phyloP scores from a whole-genome alignment of 2,329 filamentous ascomycete species.

The Fusarium torulosum region DNA sequence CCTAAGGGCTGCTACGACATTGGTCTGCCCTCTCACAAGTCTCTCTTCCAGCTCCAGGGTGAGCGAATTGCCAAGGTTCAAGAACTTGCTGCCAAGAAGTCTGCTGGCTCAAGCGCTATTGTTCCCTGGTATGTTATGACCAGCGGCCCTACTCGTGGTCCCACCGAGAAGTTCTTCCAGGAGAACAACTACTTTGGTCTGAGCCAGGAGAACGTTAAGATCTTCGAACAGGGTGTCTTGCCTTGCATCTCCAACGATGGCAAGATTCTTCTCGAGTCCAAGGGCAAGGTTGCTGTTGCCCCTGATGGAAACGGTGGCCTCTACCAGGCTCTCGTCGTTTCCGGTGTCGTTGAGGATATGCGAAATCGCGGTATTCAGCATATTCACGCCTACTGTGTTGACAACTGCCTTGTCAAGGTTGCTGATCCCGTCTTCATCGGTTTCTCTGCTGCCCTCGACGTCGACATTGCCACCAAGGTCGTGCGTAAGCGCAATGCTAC shows the following conservation, averaged over 20 bases:
- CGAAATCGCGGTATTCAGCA: constrained; percentile 89
- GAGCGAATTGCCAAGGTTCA: constrained; percentile 93
- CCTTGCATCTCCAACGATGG: constrained; percentile 98
- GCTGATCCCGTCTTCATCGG: constrained; percentile 96
- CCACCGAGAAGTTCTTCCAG: constrained; percentile 94
- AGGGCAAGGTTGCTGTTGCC: constrained; percentile 91
- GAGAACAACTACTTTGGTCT: constrained; percentile 93
- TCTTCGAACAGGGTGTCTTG: constrained; percentile 97
- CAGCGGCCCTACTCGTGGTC: constrained; percentile 89
- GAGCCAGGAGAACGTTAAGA: constrained; percentile 83
- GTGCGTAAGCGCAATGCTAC: constrained; percentile 97
- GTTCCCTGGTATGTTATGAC: constrained; percentile 99
- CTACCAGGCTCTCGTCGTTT: constrained; percentile 88
- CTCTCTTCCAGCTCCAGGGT: constrained; percentile 96
- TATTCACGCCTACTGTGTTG: constrained; percentile 97
- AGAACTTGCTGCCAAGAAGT: constrained; percentile 79
- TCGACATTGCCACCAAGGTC: constrained; percentile 99
- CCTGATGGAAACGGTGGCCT: constrained; percentile 98
- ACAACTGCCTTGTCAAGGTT: constrained; percentile 99
- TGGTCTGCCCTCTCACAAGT: constrained; percentile 90
- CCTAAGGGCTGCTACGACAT: constrained; percentile 99
- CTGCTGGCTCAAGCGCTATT: constrained; percentile 67
- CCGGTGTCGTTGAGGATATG: constrained; percentile 89
- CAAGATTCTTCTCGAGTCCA: constrained; percentile 94
- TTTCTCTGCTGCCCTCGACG: constrained; percentile 86